These are phyloP conservation scores for Lumnitzera littorea DNA, from an alignment of 345 rosid genomes.

Conservation along the genomic window DNA sequence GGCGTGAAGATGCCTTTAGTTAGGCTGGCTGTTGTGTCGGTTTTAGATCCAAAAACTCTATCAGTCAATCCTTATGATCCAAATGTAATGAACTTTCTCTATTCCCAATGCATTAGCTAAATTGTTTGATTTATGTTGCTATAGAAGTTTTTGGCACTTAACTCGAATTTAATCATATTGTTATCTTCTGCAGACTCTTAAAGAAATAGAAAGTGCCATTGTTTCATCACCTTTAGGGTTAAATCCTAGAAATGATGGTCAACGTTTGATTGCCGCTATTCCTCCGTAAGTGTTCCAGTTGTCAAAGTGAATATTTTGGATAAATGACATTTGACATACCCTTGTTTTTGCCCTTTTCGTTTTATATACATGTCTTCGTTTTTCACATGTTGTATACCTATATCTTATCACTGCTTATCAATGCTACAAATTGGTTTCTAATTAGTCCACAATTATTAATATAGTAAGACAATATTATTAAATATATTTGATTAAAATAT, in stretches of 20 bases:
- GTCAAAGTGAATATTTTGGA: not conserved
- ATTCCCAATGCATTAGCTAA: not conserved
- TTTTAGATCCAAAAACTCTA: slow-evolving; percentile 77
- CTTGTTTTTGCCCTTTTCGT: too few species aligned
- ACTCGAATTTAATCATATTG: not conserved
- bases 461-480: too few species aligned
- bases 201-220: slow-evolving; percentile 76
- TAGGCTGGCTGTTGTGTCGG: slow-evolving; percentile 84
- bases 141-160: not conserved
- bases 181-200: slow-evolving; percentile 50
- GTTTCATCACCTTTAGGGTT: slow-evolving; percentile 84
- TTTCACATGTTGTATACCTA: too few species aligned
- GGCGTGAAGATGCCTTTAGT: slow-evolving; percentile 73
- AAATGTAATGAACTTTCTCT: slow-evolving; percentile 34
- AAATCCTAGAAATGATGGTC: slow-evolving; percentile 76
- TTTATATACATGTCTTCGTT: too few species aligned
- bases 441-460: too few species aligned
- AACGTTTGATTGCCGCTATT: slow-evolving; percentile 72
- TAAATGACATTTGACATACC: too few species aligned
- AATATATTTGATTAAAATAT: too few species aligned
- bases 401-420: too few species aligned
- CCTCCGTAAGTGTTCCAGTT: slow-evolving; percentile 52
- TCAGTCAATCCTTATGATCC: slow-evolving; percentile 94
- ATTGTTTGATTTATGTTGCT: not conserved
- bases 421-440: too few species aligned